A percentile compares a stretch with the other conserved stretches of the same genome.
phyloP scores from a whole-genome alignment of 352 stramenopile species.

The Pythium scleroteichum region DNA sequence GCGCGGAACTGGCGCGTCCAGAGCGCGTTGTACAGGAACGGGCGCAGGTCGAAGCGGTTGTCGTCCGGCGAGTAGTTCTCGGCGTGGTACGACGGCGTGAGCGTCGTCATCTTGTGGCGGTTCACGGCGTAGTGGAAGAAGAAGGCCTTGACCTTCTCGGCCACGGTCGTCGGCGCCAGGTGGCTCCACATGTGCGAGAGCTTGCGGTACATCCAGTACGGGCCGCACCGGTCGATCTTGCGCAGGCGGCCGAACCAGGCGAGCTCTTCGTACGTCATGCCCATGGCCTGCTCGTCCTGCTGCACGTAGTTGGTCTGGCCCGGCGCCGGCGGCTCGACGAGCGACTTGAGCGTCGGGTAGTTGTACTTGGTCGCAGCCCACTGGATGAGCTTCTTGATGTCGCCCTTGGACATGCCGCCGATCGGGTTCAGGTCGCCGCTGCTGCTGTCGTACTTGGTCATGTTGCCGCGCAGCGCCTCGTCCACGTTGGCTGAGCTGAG shows the following conservation, averaged over 20 bases:
- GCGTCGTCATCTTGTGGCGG: conserved; percentile 99
- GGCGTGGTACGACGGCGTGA: conserved; percentile 98
- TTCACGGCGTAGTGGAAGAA: conserved; percentile 99
- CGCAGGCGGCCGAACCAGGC: conserved; percentile 94
- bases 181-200: conserved; percentile 88
- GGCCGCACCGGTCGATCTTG: conserved; percentile 96
- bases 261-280: conserved; percentile 99
- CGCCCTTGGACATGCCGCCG: conserved; percentile 94
- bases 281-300: conserved; percentile 99
- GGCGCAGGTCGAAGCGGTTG: conserved; percentile 98
- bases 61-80: conserved; percentile 99
- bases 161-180: conserved; percentile 71
- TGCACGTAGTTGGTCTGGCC: conserved; percentile 94
- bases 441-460: conserved; percentile 99
- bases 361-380: conserved; percentile 91
- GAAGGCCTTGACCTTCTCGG: conserved; percentile 95
- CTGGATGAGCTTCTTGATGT: conserved; percentile 96
- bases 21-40: conserved; percentile 96
- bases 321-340: conserved; percentile 94
- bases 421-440: conserved; percentile 99
- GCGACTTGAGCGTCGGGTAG: conserved; percentile 90
- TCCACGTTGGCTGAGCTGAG: conserved; percentile 98
- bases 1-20: conserved; percentile 96
- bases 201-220: conserved; percentile 93
- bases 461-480: conserved; percentile 97